These are phyloP conservation scores for Theileria parva DNA, from an alignment of 169 alveolate genomes.

Conservation along the genomic window DNA sequence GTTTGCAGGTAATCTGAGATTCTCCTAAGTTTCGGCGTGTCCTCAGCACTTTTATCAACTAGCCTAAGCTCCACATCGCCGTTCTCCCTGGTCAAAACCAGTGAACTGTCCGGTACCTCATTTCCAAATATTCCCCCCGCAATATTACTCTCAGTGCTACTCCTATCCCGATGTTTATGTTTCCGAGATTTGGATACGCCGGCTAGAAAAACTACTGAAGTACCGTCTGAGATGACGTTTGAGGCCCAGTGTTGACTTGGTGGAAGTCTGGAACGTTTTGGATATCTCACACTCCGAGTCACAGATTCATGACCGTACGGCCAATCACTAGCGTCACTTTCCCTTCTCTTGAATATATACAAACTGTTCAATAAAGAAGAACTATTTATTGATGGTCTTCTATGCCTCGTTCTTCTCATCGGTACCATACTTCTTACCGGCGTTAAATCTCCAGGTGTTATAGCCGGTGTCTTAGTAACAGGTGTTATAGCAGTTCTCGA, in stretches of 20 bases:
- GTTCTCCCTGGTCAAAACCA: constrained; percentile 44
- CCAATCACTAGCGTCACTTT: constrained; percentile 13
- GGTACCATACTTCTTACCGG: not conserved
- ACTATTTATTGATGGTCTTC: constrained; percentile 25
- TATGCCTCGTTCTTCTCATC: not conserved
- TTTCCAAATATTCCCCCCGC: not conserved
- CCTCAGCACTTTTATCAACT: constrained; percentile 19
- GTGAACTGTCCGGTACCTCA: constrained; percentile 41
- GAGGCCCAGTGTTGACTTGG: constrained; percentile 64
- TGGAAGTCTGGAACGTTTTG: constrained; percentile 46
- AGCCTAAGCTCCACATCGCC: constrained; percentile 48
- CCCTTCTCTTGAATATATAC: constrained; percentile 39
- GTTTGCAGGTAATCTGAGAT: constrained; percentile 1
- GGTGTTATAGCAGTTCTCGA: too few relatives aligned
- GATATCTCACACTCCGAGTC: constrained; percentile 37
- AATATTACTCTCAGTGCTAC: too few relatives aligned
- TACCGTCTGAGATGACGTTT: constrained; percentile 35
- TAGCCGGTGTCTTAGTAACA: too few relatives aligned
- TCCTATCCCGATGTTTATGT: not conserved
- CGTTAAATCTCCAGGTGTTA: too few relatives aligned
- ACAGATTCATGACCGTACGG: constrained; percentile 1
- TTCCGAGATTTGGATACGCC: constrained; percentile 27
- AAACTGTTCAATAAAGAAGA: constrained; percentile 55
- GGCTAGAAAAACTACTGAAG: constrained; percentile 52
- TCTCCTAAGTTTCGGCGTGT: constrained; percentile 10